phyloP scores from a whole-genome alignment of 345 rosid species.

The Carallia pectinifolia region DNA sequence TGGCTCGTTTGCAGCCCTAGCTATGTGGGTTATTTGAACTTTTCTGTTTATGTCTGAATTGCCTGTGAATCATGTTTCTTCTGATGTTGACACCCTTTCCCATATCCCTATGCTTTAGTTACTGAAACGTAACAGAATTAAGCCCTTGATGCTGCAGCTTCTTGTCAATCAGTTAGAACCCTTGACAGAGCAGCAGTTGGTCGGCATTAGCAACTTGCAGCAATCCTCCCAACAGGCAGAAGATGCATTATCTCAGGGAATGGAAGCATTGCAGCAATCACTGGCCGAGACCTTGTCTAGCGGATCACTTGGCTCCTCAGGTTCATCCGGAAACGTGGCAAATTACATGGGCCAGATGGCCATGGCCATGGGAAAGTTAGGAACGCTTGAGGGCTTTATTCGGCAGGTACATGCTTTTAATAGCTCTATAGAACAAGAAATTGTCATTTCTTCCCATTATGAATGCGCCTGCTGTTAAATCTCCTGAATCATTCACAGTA shows the following conservation, averaged over 20 bases:
- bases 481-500: not conserved
- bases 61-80: too few relatives aligned
- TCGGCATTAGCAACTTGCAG: slow-evolving; percentile 76
- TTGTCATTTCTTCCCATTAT: too few relatives aligned
- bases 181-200: slow-evolving; percentile 86
- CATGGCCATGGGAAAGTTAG: slow-evolving; percentile 99
- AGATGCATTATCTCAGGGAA: slow-evolving; percentile 98
- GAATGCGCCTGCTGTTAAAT: too few relatives aligned
- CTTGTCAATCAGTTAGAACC: slow-evolving; percentile 89
- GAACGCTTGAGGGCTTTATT: slow-evolving; percentile 94
- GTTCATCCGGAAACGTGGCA: slow-evolving; percentile 84
- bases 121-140: not conserved
- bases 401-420: slow-evolving; percentile 64
- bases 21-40: too few relatives aligned
- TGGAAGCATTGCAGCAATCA: slow-evolving; percentile 97
- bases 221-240: slow-evolving; percentile 99
- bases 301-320: slow-evolving; percentile 80
- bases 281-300: slow-evolving; percentile 85
- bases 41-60: too few relatives aligned
- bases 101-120: not conserved
- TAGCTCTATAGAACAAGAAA: not conserved
- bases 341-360: slow-evolving; percentile 99
- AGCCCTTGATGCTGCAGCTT: slow-evolving; percentile 53
- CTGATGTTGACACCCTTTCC: too few relatives aligned
- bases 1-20: too few relatives aligned